Evolutionary conservation across 2,329 filamentous ascomycete species (phyloP).

Genomic region (Claviceps cyperi): DNA sequence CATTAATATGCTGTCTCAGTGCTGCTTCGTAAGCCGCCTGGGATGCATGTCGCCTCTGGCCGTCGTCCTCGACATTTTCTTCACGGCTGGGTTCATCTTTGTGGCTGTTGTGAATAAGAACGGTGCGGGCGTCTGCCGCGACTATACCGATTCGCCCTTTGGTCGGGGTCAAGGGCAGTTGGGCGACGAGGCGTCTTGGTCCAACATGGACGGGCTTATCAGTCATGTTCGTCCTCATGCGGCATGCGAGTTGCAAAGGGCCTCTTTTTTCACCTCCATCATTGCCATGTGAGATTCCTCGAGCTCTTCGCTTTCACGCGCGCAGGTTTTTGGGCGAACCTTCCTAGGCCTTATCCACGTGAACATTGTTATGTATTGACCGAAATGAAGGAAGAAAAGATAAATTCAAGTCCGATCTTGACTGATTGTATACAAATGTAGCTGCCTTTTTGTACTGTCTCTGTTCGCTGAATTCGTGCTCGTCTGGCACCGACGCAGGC

Average conservation of each 20-base stretch:
- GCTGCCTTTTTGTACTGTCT: constrained; percentile 53
- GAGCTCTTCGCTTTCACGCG: not conserved
- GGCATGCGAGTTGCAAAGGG: constrained; percentile 64
- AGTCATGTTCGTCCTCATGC: constrained; percentile 2
- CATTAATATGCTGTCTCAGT: constrained; percentile 58
- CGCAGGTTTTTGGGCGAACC: not conserved
- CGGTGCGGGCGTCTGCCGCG: constrained; percentile 50
- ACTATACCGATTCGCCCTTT: constrained; percentile 49
- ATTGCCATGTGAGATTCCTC: constrained; percentile 47
- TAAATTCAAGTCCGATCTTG: too few relatives aligned
- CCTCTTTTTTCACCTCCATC: constrained; percentile 63
- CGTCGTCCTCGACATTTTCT: constrained; percentile 63
- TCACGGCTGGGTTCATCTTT: constrained; percentile 66
- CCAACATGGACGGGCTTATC: too few relatives aligned
- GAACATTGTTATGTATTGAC: too few relatives aligned
- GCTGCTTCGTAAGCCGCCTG: constrained; percentile 58
- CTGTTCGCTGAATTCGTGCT: constrained; percentile 54
- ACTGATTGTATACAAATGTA: too few relatives aligned
- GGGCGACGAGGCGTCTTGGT: constrained; percentile 23
- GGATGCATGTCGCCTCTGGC: constrained; percentile 57
- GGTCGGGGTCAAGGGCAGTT: constrained; percentile 42
- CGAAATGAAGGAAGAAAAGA: too few relatives aligned
- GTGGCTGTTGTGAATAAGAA: constrained; percentile 60
- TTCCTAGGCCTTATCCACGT: too few relatives aligned
- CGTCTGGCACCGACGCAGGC: constrained; percentile 55